These are phyloP conservation scores for Penicillium sclerotiorum DNA, from an alignment of 2,329 filamentous ascomycete species.

Conservation along the genomic window DNA sequence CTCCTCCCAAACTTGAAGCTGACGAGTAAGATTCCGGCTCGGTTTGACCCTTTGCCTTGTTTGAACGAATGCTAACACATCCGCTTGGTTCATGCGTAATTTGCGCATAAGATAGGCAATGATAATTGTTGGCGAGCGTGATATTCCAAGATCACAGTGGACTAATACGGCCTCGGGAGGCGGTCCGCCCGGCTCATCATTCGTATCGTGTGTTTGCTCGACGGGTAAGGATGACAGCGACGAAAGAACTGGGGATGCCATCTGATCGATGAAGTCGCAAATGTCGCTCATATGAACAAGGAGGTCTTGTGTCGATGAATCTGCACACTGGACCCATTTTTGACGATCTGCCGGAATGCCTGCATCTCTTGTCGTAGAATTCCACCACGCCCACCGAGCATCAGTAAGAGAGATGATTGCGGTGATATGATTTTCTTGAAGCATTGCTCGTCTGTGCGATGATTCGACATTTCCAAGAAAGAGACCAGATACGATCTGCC, in stretches of 20 bases:
- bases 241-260: slow-evolving; percentile 20
- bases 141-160: slow-evolving; percentile 32
- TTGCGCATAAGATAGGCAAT: slow-evolving; percentile 35
- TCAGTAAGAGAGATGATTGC: slow-evolving; percentile 27
- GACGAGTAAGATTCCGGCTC: slow-evolving; percentile 29
- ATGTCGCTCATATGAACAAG: slow-evolving; percentile 28
- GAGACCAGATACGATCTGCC: slow-evolving; percentile 29
- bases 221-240: slow-evolving; percentile 13
- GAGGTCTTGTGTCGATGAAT: slow-evolving; percentile 33
- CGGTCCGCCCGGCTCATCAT: slow-evolving; percentile 3
- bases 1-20: slow-evolving; percentile 32
- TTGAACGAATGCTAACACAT: slow-evolving; percentile 27
- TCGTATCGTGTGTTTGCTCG: slow-evolving; percentile 5
- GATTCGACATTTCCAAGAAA: slow-evolving; percentile 29
- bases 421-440: slow-evolving; percentile 24
- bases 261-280: slow-evolving; percentile 30
- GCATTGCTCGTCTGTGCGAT: slow-evolving; percentile 24
- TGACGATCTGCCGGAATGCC: slow-evolving; percentile 27
- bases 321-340: slow-evolving; percentile 32
- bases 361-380: slow-evolving; percentile 21
- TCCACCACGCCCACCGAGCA: slow-evolving; percentile 28
- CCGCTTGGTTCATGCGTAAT: slow-evolving; percentile 15
- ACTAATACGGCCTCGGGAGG: slow-evolving; percentile 24
- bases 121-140: slow-evolving; percentile 31
- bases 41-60: slow-evolving; percentile 28